Conservation (phyloP, 768 basidiomycete genomes). For the Gautieria morchelliformis region DNA sequence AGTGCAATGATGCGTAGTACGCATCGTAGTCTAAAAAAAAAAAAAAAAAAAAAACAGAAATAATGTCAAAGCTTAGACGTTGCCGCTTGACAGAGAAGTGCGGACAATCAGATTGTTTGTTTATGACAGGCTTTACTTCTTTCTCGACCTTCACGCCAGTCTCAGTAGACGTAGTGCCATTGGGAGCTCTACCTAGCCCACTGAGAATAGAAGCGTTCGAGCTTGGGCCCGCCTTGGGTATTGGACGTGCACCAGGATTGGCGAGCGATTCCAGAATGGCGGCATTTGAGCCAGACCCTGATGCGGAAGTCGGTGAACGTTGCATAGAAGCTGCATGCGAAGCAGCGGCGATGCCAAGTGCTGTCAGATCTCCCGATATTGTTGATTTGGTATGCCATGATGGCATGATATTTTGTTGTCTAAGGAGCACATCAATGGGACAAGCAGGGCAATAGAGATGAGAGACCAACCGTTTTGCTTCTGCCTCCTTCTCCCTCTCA, state of each 20-base stretch:
- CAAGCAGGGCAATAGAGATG: background rate
- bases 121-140: conserved; percentile 40
- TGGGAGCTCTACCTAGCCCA: conserved; percentile 53
- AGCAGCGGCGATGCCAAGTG: conserved; percentile 68
- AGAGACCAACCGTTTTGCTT: conserved; percentile 51
- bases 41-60: background rate
- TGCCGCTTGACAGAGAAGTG: conserved; percentile 8
- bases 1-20: conserved; percentile 65
- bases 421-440: conserved; percentile 9
- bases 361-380: conserved; percentile 85
- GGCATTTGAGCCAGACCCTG: conserved; percentile 40
- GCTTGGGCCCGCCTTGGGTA: background rate
- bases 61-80: background rate
- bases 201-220: conserved; percentile 42
- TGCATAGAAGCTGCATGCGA: conserved; percentile 36
- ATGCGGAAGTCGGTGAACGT: conserved; percentile 16
- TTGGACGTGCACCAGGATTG: background rate
- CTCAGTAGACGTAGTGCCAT: conserved; percentile 17
- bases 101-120: conserved; percentile 61
- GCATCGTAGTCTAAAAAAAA: conserved; percentile 56
- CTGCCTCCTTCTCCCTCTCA: conserved; percentile 74
- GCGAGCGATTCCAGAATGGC: conserved; percentile 20
- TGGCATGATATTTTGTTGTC: conserved; percentile 83
- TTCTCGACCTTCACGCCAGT: conserved; percentile 17
- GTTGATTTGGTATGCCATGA: conserved; percentile 96